These are phyloP conservation scores for Phaeodactylum tricornutum DNA, from an alignment of 108 stramenopile species.

Conservation along the genomic window DNA sequence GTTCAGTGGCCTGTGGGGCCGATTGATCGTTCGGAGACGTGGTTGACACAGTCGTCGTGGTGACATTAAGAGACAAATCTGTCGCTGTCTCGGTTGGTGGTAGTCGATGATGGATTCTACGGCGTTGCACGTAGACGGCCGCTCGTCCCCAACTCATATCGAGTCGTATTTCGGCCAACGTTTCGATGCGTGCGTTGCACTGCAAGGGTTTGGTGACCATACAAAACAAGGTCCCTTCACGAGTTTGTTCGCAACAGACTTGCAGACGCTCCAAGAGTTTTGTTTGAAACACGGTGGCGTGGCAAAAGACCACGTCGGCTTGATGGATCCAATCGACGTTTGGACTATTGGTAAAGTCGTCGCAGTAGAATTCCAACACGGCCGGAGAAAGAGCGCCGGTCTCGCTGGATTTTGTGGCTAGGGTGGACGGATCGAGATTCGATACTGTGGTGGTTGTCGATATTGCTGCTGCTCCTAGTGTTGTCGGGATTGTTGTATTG, in stretches of 20 bases:
- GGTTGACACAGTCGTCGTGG: too few relatives aligned
- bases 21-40: too few relatives aligned
- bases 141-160: conserved; percentile 9
- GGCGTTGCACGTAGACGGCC: conserved; percentile 6
- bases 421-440: background rate
- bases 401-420: background rate
- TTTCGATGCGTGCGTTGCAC: background rate
- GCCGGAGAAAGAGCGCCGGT: too few relatives aligned
- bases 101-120: too few relatives aligned
- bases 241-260: background rate
- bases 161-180: background rate
- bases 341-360: background rate
- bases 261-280: background rate
- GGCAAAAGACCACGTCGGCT: conserved; percentile 1
- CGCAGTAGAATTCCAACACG: conserved; percentile 1
- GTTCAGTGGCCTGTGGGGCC: too few relatives aligned
- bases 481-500: background rate
- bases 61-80: too few relatives aligned
- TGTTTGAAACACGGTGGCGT: conserved; percentile 8
- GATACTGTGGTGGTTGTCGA: background rate
- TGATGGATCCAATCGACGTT: background rate
- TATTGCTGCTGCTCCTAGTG: too few relatives aligned
- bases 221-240: background rate
- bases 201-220: conserved; percentile 2
- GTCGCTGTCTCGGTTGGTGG: too few relatives aligned